These are phyloP conservation scores for Sporothrix globosa DNA, from an alignment of 2,329 filamentous ascomycete genomes.

Conservation along the genomic window DNA sequence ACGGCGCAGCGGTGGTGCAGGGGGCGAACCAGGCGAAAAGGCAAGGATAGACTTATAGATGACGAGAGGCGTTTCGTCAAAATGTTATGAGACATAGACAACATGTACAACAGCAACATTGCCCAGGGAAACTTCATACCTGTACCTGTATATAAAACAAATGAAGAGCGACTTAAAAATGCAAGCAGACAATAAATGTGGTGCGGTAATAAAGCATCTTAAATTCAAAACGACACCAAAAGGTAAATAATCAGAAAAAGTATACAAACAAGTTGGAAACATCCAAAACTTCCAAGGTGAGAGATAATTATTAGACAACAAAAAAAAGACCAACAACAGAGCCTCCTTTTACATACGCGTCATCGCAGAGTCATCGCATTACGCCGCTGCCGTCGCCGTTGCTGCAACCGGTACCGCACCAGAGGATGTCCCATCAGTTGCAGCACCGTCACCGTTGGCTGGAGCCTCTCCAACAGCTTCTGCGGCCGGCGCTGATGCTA, in stretches of 20 bases:
- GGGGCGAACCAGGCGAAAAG: slow-evolving; percentile 38
- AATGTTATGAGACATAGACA: background rate
- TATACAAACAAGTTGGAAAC: background rate
- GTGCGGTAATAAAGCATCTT: no score
- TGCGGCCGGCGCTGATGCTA: slow-evolving; percentile 17
- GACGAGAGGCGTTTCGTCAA: background rate
- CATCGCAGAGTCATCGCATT: background rate
- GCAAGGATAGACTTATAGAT: slow-evolving; percentile 6
- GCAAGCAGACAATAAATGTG: background rate
- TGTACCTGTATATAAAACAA: slow-evolving; percentile 21
- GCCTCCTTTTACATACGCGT: slow-evolving; percentile 5
- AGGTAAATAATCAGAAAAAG: background rate
- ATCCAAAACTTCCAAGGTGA: slow-evolving; percentile 1
- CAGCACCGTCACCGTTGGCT: background rate
- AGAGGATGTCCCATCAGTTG: background rate
- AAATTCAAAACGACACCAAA: background rate
- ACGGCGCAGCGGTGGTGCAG: slow-evolving; percentile 41
- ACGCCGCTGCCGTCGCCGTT: slow-evolving; percentile 1
- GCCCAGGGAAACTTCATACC: background rate
- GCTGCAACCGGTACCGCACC: background rate
- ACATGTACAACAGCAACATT: slow-evolving; percentile 29
- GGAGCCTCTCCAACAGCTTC: background rate
- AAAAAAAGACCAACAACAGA: background rate
- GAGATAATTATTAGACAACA: background rate
- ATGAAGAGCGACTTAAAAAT: background rate